These are phyloP conservation scores for Aspergillus aculeatinus DNA, from an alignment of 2,329 filamentous ascomycete species.

Conservation along the genomic window DNA sequence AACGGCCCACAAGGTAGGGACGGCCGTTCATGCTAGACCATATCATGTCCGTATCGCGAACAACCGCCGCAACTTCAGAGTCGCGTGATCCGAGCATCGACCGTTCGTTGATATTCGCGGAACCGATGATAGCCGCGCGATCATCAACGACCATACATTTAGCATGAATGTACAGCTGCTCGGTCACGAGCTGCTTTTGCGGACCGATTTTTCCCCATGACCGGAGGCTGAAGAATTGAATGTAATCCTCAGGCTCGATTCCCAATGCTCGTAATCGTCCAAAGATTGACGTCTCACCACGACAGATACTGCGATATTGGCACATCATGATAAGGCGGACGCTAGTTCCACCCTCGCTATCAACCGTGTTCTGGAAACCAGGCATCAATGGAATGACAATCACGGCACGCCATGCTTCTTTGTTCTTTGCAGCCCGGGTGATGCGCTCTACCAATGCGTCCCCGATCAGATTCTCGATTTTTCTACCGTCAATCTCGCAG, in stretches of 20 bases:
- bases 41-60: slow-evolving; percentile 90
- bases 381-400: slow-evolving; percentile 94
- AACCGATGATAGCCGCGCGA: slow-evolving; percentile 87
- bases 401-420: slow-evolving; percentile 85
- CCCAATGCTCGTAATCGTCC: slow-evolving; percentile 73
- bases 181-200: slow-evolving; percentile 79
- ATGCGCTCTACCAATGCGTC: slow-evolving; percentile 93
- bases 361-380: slow-evolving; percentile 97
- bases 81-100: slow-evolving; percentile 91
- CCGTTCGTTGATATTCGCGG: slow-evolving; percentile 97
- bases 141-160: slow-evolving; percentile 97
- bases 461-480: slow-evolving; percentile 88
- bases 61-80: slow-evolving; percentile 85
- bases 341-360: slow-evolving; percentile 89
- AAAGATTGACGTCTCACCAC: slow-evolving; percentile 89
- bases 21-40: slow-evolving; percentile 87
- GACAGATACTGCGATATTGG: slow-evolving; percentile 93
- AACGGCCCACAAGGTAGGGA: slow-evolving; percentile 85
- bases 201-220: slow-evolving; percentile 89
- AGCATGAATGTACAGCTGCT: slow-evolving; percentile 97
- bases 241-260: slow-evolving; percentile 92
- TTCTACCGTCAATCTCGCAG: slow-evolving; percentile 80
- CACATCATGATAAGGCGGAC: slow-evolving; percentile 95
- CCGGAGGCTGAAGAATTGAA: slow-evolving; percentile 88
- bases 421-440: slow-evolving; percentile 75